Conservation (phyloP, 2,329 filamentous ascomycete species). For the Botrytis fragariae region DNA sequence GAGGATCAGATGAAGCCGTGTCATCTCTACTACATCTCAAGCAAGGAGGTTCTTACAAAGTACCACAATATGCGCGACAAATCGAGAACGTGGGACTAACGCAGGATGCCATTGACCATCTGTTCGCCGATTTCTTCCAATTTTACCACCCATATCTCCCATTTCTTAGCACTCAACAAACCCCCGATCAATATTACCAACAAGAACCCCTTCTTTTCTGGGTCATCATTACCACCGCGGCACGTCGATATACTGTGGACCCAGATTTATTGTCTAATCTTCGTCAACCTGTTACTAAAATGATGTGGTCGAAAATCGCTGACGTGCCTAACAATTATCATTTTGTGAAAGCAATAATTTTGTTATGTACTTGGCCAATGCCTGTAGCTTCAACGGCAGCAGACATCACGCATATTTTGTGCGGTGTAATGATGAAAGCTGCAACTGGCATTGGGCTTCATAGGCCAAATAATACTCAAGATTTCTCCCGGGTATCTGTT, state of each 20-base stretch:
- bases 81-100: constrained; percentile 63
- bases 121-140: constrained; percentile 73
- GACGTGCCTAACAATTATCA: constrained; percentile 77
- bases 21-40: constrained; percentile 65
- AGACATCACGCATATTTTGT: constrained; percentile 75
- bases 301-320: constrained; percentile 75
- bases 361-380: constrained; percentile 78
- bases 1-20: constrained; percentile 62
- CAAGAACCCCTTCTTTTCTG: constrained; percentile 83
- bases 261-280: constrained; percentile 61
- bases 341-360: constrained; percentile 76
- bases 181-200: constrained; percentile 71
- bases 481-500: constrained; percentile 73
- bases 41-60: constrained; percentile 54
- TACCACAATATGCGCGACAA: constrained; percentile 39
- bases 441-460: constrained; percentile 82
- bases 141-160: constrained; percentile 77
- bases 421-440: constrained; percentile 83
- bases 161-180: constrained; percentile 64
- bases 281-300: constrained; percentile 63
- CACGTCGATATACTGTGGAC: constrained; percentile 65
- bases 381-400: constrained; percentile 78
- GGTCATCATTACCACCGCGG: constrained; percentile 74
- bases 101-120: constrained; percentile 58
- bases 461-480: constrained; percentile 76